Base-by-base conservation (phyloP, 139 green algal genomes). In the Chlorella sp. region DNA sequence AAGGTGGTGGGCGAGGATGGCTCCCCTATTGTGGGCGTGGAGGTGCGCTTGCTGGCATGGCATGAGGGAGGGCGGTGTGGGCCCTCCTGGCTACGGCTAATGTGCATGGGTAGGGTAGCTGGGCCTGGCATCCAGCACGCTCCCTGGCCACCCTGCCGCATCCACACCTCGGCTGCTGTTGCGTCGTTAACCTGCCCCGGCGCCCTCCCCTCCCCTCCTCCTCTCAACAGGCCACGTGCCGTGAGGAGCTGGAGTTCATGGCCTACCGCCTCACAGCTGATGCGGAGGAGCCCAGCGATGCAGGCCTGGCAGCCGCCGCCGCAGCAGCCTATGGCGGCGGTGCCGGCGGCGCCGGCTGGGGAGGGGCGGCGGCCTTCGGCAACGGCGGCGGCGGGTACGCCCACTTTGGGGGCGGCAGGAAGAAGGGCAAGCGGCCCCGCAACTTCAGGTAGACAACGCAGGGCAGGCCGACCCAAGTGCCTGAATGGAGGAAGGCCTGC, bases 21-120 rank as follows among this genome's bases (percentile, higher is more conserved):
- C 38, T 56, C 75, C 20, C 85, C 85, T 26, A 62, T 89, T 71
- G 85, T 89, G 47, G 85, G 85, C 26, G 74, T 89, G 51, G 51
- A 74, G 67, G 69, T 39, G 38, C 55, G 28, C 63, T 18, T 51
- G 44, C 44, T 9, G 44, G 44, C 9, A 9, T 51, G 44, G 44
- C 44, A 51, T 51, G 44, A 51, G 6, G 44, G 44, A 6, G 9
- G 6, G 44, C 44, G 44, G n/a, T n/a, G n/a, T n/a, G n/a, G n/a
- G n/a, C n/a, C n/a, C n/a, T n/a, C n/a, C n/a, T n/a, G n/a, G n/a
- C n/a, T n/a, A n/a, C n/a, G n/a, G n/a, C n/a, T n/a, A n/a, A n/a
- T n/a, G n/a, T n/a, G n/a, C n/a, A n/a, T n/a, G n/a, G n/a, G n/a
- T n/a, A n/a, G n/a, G n/a, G n/a, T n/a, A n/a, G n/a, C n/a, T n/a